Base-by-base conservation (phyloP, 208 protist genomes). In the Crithidia bombi region DNA sequence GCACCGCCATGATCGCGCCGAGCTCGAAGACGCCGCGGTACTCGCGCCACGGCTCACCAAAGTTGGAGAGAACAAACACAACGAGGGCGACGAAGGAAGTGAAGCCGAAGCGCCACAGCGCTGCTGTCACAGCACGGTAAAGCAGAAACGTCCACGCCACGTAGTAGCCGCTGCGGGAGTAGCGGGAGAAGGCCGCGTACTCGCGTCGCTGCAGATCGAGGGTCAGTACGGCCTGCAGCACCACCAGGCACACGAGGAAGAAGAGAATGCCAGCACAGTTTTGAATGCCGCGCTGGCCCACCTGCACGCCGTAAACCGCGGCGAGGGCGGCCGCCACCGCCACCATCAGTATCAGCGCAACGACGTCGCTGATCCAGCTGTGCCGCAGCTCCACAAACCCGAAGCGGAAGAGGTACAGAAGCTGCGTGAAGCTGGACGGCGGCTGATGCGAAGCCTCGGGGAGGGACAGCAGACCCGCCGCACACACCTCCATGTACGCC, bases 211-310 rank as follows among this genome's bases (percentile, higher is more conserved):
- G 73, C 41, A 79, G 55, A 55, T 83, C 75, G 9, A 83, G 58
- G 14, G 80, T 79, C 36, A 90, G 70, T 38, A 86, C 59, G 15
- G 74, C 76, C 65, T 91, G 82, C 50, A 91, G 69, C n/a, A 86
- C 78, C 3, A 83, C 84, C 46, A 72, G 84, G 43, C 69, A 85
- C 17, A 88, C 82, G 11, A 91, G 44, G 33, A 91, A 88, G 32
- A 91, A 91, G n/a, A 91, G 68, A 39, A 91, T 82, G 33, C 85
- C 85, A 17, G 85, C 74, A 32, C 85, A 83, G 54, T 84, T 91
- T 56, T 91, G 85, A 67, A 88, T 88, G 44, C 85, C 85, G 41
- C 69, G 73, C 58, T 84, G 72, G 23, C 56, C 70, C 21, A 61
- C 72, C 67, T 88, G 82, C n/a, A 72, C 75, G 28, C 81, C 76